Evolutionary conservation across 495 filamentous ascomycete genomes (phyloP).

Genomic region (Xylaria scruposa): DNA sequence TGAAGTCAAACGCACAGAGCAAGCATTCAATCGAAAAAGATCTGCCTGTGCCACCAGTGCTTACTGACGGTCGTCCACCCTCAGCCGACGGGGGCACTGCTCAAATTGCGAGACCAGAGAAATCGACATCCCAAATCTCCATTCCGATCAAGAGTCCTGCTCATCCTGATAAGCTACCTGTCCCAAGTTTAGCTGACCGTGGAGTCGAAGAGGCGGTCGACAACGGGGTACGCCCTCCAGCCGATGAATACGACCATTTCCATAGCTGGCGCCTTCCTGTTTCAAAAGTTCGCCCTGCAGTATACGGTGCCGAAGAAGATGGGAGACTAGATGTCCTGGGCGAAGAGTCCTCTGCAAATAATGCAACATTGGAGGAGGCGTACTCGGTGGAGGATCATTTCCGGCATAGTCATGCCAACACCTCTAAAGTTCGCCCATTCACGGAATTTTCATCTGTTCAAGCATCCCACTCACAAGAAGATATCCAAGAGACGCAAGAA

Average conservation of each 20-base stretch:
- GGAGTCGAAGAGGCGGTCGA: not conserved
- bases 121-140: constrained; percentile 8
- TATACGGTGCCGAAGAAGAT: not conserved
- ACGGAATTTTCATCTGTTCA: constrained; percentile 18
- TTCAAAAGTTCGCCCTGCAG: constrained; percentile 12
- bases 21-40: constrained; percentile 31
- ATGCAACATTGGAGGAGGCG: not conserved
- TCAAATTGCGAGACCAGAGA: constrained; percentile 24
- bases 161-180: not conserved
- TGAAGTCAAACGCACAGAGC: constrained; percentile 28
- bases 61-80: constrained; percentile 25
- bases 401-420: not conserved
- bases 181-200: not conserved
- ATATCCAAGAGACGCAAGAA: constrained; percentile 7
- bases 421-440: constrained; percentile 28
- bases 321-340: not conserved
- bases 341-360: not conserved
- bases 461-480: constrained; percentile 2
- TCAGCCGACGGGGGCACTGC: constrained; percentile 12
- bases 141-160: not conserved
- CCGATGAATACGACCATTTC: constrained; percentile 23
- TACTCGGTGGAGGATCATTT: constrained; percentile 8
- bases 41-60: constrained; percentile 33
- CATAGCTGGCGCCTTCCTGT: constrained; percentile 10
- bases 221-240: not conserved